A percentile compares a stretch with the other conserved stretches of the same genome.
phyloP scores from a whole-genome alignment of 805 yeast genomes.

The Spathaspora hagerdaliae region DNA sequence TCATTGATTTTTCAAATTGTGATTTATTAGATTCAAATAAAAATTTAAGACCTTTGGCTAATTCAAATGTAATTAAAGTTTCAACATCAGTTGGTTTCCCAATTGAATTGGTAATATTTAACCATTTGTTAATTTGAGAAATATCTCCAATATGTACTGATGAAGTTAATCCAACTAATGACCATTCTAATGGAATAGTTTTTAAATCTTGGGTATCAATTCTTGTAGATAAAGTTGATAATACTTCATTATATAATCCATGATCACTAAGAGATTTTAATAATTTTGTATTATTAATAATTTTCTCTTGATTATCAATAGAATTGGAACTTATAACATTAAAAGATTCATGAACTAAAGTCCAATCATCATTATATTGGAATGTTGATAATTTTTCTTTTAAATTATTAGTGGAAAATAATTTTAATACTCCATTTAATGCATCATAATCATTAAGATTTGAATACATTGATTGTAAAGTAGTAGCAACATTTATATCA shows the following conservation, averaged over 20 bases:
- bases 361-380: conserved; percentile 84
- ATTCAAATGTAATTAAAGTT: conserved; percentile 53
- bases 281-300: conserved; percentile 47
- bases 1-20: conserved; percentile 37
- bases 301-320: conserved; percentile 21
- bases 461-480: conserved; percentile 78
- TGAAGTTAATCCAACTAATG: conserved; percentile 69
- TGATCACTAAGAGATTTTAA: conserved; percentile 71
- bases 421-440: conserved; percentile 76
- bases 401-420: conserved; percentile 63
- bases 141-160: conserved; percentile 63
- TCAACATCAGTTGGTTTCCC: conserved; percentile 45
- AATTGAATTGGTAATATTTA: conserved; percentile 43
- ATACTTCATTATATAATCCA: conserved; percentile 66
- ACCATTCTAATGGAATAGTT: conserved; percentile 50
- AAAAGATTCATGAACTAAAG: conserved; percentile 80
- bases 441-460: conserved; percentile 88
- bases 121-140: conserved; percentile 54
- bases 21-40: conserved; percentile 29
- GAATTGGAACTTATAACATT: conserved; percentile 52
- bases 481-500: conserved; percentile 37
- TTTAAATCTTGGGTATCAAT: conserved; percentile 16
- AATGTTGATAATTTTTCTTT: conserved; percentile 77
- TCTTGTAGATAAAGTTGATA: conserved; percentile 44
- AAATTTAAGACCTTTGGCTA: conserved; percentile 60